Base-by-base conservation (phyloP, 768 basidiomycete genomes). In the Fibroporia radiculosa region DNA sequence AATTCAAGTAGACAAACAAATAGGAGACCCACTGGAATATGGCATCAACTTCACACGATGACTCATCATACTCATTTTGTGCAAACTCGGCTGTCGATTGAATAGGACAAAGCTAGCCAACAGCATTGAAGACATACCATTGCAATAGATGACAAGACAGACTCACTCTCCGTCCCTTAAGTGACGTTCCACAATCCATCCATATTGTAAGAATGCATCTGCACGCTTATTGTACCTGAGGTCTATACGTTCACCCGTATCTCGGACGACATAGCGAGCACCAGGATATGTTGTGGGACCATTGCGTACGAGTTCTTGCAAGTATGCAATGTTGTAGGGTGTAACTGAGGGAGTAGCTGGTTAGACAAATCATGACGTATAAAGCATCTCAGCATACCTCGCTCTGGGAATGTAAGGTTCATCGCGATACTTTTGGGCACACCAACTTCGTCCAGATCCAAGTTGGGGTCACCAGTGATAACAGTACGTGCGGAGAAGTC, bases 11-110 rank as follows among this genome's bases (percentile, higher is more conserved):
- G 55, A 44, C 25, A 28, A 18, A 42, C 2, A 16, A 7, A 4
- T 25, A 32, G 24, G 3, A 11, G 6, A 75, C 91, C 63, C 57
- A 93, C 91, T 98, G 18, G 93, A 98, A 66, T 98, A 97, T 11
- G 90, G 88, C 93, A 98, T 96, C 48, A 98, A 69, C 58, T 87
- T 91, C 24, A 98, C 89, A 27, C 93, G 82, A 69, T 98, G 96
- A 64, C 89, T 89, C 96, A 98, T 98, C 96, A 98, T 98, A 74
- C 92, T 95, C 96, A 98, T 98, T 66, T 99, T 99, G 66, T 99
- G 96, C 64, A 98, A 66, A 75, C 83, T 88, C 10, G 96, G 96
- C 61, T 99, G 96, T 42, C 96, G 93, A 64, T 99, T 98, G 71
- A 99, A 98, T 42, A 99, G 69, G 18, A 97, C 88, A 54, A 72